These are phyloP conservation scores for Sclerotiophoma versabilis DNA, from an alignment of 2,329 filamentous ascomycete species.

Conservation along the genomic window DNA sequence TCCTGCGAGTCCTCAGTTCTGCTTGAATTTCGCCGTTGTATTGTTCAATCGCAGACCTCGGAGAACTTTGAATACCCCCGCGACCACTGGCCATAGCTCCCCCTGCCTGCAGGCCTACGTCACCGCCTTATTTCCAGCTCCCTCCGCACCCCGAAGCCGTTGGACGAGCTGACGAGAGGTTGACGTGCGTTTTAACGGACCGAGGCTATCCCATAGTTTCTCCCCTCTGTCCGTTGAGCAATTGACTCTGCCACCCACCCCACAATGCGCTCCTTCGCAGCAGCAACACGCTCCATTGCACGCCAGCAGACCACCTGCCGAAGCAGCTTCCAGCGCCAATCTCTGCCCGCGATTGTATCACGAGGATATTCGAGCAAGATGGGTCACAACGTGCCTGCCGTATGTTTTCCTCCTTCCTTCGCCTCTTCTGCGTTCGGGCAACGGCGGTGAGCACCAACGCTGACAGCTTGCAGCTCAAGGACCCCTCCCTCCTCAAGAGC, in stretches of 20 bases:
- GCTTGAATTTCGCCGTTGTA: background rate
- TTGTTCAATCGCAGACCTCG: background rate
- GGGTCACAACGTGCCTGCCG: constrained; percentile 52
- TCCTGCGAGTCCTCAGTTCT: background rate
- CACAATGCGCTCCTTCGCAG: constrained; percentile 45
- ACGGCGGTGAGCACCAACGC: background rate
- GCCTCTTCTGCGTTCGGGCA: background rate
- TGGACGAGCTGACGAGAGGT: constrained; percentile 12
- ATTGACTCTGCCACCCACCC: background rate
- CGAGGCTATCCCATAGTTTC: constrained; percentile 5
- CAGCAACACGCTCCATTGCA: constrained; percentile 41
- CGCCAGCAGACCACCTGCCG: constrained; percentile 35
- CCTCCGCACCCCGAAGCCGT: background rate
- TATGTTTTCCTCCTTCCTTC: constrained; percentile 25
- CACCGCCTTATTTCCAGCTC: constrained; percentile 8
- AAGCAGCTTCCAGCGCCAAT: constrained; percentile 42
- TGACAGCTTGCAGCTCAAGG: constrained; percentile 52
- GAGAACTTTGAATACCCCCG: constrained; percentile 7
- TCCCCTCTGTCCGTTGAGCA: constrained; percentile 1
- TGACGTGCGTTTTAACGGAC: constrained; percentile 10
- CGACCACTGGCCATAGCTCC: constrained; percentile 21
- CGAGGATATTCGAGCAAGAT: constrained; percentile 52
- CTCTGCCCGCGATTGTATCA: constrained; percentile 45
- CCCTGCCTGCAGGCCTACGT: constrained; percentile 7
- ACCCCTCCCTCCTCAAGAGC: constrained; percentile 75